phyloP scores from a whole-genome alignment of 495 filamentous ascomycete species.

The Podospora conica region DNA sequence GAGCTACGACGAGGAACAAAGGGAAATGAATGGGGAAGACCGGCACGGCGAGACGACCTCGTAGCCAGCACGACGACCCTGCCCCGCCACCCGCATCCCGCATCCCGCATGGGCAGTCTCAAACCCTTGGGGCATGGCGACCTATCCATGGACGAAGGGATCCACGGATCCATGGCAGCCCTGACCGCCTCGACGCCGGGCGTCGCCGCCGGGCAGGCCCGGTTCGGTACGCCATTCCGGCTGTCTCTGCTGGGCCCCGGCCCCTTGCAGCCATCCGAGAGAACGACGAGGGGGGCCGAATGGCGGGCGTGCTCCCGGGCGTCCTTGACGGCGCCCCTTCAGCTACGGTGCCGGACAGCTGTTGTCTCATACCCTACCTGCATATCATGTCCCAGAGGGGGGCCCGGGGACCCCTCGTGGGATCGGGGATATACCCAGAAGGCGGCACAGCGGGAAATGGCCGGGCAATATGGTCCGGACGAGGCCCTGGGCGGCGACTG shows the following conservation, averaged over 20 bases:
- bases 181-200: background rate
- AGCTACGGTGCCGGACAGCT: constrained; percentile 8
- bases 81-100: background rate
- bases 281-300: background rate
- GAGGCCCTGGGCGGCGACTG: constrained; percentile 1
- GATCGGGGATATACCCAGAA: constrained; percentile 3
- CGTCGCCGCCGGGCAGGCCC: background rate
- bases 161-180: background rate
- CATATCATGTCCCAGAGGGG: constrained; percentile 3
- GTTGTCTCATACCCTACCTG: constrained; percentile 15
- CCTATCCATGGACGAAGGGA: background rate
- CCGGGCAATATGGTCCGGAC: constrained; percentile 8
- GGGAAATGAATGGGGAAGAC: background rate
- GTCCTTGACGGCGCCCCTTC: background rate
- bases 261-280: background rate
- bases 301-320: background rate
- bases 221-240: background rate
- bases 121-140: background rate
- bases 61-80: background rate
- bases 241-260: background rate
- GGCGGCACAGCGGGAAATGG: background rate
- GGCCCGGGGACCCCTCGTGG: background rate
- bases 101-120: background rate
- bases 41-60: background rate
- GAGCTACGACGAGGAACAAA: background rate